Evolutionary conservation across 106 monocot species (phyloP).

Genomic region (Dactylorhiza incarnata): DNA sequence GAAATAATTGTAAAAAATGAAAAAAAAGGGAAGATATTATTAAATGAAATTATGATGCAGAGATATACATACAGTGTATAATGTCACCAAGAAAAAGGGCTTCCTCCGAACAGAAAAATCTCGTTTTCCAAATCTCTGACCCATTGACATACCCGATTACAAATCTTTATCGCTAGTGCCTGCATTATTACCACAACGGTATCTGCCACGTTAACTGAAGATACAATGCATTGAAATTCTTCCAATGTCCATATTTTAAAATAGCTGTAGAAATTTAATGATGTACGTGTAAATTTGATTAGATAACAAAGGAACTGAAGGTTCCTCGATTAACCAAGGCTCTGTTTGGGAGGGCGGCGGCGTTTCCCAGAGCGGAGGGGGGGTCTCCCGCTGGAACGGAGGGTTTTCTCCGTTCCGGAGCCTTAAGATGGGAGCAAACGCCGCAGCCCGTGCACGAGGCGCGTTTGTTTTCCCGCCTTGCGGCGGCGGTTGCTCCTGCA

Average conservation of each 20-base stretch:
- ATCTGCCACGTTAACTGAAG: neutral
- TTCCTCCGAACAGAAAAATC: constrained; percentile 28
- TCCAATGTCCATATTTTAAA: neutral
- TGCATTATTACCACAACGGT: constrained; percentile 9
- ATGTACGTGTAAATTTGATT: no score
- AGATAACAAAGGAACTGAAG: no score
- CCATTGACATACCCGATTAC: constrained; percentile 29
- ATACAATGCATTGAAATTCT: neutral
- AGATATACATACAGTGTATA: constrained; percentile 1
- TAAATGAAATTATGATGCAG: neutral
- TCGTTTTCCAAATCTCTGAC: constrained; percentile 32
- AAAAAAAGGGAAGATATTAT: neutral
- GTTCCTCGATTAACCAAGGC: no score
- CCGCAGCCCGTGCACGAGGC: no score
- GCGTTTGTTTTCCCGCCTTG: no score
- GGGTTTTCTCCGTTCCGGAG: no score
- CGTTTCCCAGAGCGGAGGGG: no score
- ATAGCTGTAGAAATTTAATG: neutral
- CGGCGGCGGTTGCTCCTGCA: no score
- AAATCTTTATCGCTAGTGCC: constrained; percentile 25
- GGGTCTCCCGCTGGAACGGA: no score
- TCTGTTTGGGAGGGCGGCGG: no score
- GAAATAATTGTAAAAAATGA: neutral
- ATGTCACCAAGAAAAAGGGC: constrained; percentile 25
- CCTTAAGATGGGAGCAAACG: no score